A percentile compares a stretch with the other conserved stretches of the same genome.
Conservation (phyloP, 768 basidiomycete genomes). For the Lactarius psammicola region DNA sequence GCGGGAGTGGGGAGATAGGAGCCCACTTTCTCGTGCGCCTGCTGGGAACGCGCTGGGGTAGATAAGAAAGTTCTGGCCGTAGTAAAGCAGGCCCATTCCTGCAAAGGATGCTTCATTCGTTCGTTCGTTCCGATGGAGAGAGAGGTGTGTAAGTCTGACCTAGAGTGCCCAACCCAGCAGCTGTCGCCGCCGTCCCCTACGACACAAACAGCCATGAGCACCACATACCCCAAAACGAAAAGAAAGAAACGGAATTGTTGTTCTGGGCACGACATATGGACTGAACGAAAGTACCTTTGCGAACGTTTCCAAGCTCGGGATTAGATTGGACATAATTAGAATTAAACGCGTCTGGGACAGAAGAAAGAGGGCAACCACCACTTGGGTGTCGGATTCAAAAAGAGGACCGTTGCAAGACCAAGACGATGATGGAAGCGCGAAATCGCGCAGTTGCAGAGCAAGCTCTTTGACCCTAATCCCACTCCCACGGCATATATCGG, state of each 20-base stretch:
- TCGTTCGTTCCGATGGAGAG: conserved; percentile 19
- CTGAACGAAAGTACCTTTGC: conserved; percentile 41
- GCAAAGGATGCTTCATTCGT: conserved; percentile 6
- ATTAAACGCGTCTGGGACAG: not conserved
- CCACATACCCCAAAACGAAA: not conserved
- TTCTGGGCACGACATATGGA: not conserved
- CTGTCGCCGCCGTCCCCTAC: conserved; percentile 40
- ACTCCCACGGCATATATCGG: not conserved
- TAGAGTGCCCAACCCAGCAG: conserved; percentile 39
- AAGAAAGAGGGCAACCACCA: not conserved
- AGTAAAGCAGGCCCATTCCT: conserved; percentile 77
- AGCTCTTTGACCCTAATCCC: not conserved
- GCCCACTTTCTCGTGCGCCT: conserved; percentile 71
- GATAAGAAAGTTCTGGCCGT: conserved; percentile 85
- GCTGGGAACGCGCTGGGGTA: conserved; percentile 83
- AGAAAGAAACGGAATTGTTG: too few species aligned
- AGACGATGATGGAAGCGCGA: not conserved
- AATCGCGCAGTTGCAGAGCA: not conserved
- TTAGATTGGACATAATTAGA: conserved; percentile 38
- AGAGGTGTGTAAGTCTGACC: conserved; percentile 33
- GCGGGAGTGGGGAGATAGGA: not conserved
- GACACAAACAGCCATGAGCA: not conserved
- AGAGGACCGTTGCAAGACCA: not conserved
- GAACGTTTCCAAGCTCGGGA: conserved; percentile 46
- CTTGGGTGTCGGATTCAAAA: not conserved